Evolutionary conservation across 2,329 filamentous ascomycete genomes (phyloP).

Genomic region (Claviceps citrina): DNA sequence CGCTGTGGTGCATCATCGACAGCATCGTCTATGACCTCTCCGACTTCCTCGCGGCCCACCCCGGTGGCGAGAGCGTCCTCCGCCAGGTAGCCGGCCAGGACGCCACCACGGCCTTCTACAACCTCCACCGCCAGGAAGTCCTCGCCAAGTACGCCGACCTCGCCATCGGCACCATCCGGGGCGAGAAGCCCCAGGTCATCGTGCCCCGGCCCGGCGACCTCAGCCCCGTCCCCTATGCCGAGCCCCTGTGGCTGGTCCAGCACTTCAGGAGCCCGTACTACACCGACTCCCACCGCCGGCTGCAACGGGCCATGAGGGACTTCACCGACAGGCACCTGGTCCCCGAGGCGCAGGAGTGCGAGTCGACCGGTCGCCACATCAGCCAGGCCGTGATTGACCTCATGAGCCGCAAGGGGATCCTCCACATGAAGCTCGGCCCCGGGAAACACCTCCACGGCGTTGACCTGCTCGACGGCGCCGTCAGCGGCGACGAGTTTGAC

Average conservation of each 20-base stretch:
- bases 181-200: slow-evolving; percentile 61
- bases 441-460: slow-evolving; percentile 67
- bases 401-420: slow-evolving; percentile 58
- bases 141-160: slow-evolving; percentile 62
- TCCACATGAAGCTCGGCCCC: slow-evolving; percentile 72
- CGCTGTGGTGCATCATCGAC: slow-evolving; percentile 73
- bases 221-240: slow-evolving; percentile 65
- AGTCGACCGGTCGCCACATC: slow-evolving; percentile 58
- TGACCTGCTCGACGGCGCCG: slow-evolving; percentile 49
- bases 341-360: slow-evolving; percentile 62
- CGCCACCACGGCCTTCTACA: slow-evolving; percentile 75
- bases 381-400: slow-evolving; percentile 57
- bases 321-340: slow-evolving; percentile 59
- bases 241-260: slow-evolving; percentile 68
- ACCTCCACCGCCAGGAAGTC: slow-evolving; percentile 83
- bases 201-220: slow-evolving; percentile 55
- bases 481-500: slow-evolving; percentile 69
- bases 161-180: slow-evolving; percentile 58
- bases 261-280: slow-evolving; percentile 70
- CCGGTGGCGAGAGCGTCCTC: slow-evolving; percentile 66
- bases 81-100: slow-evolving; percentile 68
- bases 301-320: slow-evolving; percentile 54
- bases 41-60: slow-evolving; percentile 74
- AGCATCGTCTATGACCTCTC: slow-evolving; percentile 75
- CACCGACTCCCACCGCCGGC: slow-evolving; percentile 52